A percentile compares a stretch with the other conserved stretches of the same genome.
These are phyloP conservation scores for Diaporthe humulicola DNA, from an alignment of 2,329 filamentous ascomycete genomes.

Conservation along the genomic window DNA sequence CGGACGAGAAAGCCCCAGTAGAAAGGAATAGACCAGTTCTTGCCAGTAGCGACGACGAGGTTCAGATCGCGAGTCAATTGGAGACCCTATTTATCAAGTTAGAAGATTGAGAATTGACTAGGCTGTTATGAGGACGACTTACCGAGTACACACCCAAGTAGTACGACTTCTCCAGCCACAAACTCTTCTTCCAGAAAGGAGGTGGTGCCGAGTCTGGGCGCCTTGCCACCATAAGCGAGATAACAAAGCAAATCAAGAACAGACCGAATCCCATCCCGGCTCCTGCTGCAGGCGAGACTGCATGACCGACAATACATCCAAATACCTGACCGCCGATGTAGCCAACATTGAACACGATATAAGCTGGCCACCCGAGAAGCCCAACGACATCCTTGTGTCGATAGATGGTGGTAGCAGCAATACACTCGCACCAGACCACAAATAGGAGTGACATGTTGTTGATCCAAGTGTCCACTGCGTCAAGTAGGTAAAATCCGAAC, in stretches of 20 bases:
- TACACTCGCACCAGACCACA: conserved; percentile 14
- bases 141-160: conserved; percentile 4
- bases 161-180: background rate
- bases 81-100: background rate
- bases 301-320: background rate
- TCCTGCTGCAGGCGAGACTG: background rate
- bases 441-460: conserved; percentile 5
- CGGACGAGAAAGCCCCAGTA: background rate
- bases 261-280: background rate
- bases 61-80: conserved; percentile 4
- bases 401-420: conserved; percentile 9
- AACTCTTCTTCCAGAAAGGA: background rate
- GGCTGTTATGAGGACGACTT: background rate
- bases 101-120: background rate
- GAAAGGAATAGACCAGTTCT: conserved; percentile 2
- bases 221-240: background rate
- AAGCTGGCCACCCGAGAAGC: conserved; percentile 4
- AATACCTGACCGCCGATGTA: conserved; percentile 8
- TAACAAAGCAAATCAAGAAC: background rate
- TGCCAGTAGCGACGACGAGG: conserved; percentile 6
- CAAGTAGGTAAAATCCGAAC: conserved; percentile 8
- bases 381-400: conserved; percentile 11
- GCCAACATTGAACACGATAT: background rate
- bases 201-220: background rate
- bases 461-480: conserved; percentile 9